Evolutionary conservation across 1,284 basidiomycete genomes (phyloP).

Genomic region (Austroboletus novae-zelandiae): DNA sequence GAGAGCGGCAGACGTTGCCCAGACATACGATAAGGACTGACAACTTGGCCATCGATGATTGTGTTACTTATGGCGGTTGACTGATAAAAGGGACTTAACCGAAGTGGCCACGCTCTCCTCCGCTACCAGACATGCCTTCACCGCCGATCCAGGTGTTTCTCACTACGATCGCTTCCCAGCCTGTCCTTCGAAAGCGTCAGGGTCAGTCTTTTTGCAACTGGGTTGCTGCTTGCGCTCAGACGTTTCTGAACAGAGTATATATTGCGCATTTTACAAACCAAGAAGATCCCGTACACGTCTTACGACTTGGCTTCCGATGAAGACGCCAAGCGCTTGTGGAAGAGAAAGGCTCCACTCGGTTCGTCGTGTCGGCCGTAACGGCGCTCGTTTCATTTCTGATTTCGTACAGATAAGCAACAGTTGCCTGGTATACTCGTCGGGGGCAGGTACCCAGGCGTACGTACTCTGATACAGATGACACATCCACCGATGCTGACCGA

Average conservation of each 20-base stretch:
- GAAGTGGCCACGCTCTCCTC: too few species aligned
- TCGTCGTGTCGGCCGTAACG: slow-evolving; percentile 17
- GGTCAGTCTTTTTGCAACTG: slow-evolving; percentile 35
- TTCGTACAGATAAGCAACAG: slow-evolving; percentile 65
- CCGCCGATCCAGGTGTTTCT: slow-evolving; percentile 79
- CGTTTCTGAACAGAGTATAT: slow-evolving; percentile 60
- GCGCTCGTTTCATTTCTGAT: slow-evolving; percentile 1
- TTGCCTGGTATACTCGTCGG: slow-evolving; percentile 78
- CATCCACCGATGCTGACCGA: slow-evolving; percentile 1
- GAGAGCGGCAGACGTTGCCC: slow-evolving; percentile 78
- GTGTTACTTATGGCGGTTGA: not conserved
- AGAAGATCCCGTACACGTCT: slow-evolving; percentile 75
- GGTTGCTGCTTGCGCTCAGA: not conserved
- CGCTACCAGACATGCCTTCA: slow-evolving; percentile 50
- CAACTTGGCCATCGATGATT: slow-evolving; percentile 24
- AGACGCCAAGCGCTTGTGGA: slow-evolving; percentile 75
- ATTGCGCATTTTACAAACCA: slow-evolving; percentile 73
- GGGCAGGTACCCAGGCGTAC: slow-evolving; percentile 56
- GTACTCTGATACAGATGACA: slow-evolving; percentile 18
- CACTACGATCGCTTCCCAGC: slow-evolving; percentile 81
- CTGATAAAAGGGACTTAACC: too few species aligned
- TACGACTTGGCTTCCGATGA: slow-evolving; percentile 83
- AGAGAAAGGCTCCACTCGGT: slow-evolving; percentile 71
- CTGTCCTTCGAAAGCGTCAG: slow-evolving; percentile 71
- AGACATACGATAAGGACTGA: slow-evolving; percentile 71